Evolutionary conservation across 129 eudicot genomes (phyloP), one percentile per base, ranked within the genome.

Genomic region (Pittosporum tobira): DNA sequence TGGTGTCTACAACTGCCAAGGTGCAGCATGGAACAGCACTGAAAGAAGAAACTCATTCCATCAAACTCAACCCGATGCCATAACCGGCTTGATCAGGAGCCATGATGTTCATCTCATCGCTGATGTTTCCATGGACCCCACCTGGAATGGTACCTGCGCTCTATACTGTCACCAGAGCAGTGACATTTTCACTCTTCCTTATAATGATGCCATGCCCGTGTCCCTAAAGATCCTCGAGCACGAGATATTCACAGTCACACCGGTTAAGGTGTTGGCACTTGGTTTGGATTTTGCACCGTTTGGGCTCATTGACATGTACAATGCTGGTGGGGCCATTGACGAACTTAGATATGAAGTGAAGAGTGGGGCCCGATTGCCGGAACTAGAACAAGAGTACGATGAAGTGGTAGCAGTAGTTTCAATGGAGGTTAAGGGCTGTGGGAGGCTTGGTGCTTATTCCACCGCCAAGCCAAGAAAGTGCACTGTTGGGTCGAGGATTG

Each of bases 1-100:
- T 0, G 98, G 96, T 25, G 84, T 86, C 37, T 91, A 91, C 81
- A 91, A 91, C 71, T 91, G 98, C 77, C 98, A 91, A 71, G 98
- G 98, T 44, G 98, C 98, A 1, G 98, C 95, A 14, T 91, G 95
- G 98, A 78, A 70, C 78, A 58, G 61, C 55, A 68, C 42, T 3
- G 96, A 86, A 73, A 76, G 80, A 24, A 75, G 74, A 69, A 82
- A 74, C 78, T 68, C 80, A 11, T 82, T 79, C 74, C 95, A 82
- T 29, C 64, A 74, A 49, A 82, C 87, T 40, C 23, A 20, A 6
- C 22, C 67, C 3, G 73, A 66, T 24, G 70, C 91, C 46, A 43
- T 86, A 58, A 65, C 87, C 0, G 84, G 91, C 57, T 58, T 55
- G 20, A 31, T 86, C 48, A 59, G 68, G 60, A 82, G 84, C 53